These are phyloP conservation scores for Colletotrichum endophyticum DNA, from an alignment of 2,329 filamentous ascomycete species.

Conservation along the genomic window DNA sequence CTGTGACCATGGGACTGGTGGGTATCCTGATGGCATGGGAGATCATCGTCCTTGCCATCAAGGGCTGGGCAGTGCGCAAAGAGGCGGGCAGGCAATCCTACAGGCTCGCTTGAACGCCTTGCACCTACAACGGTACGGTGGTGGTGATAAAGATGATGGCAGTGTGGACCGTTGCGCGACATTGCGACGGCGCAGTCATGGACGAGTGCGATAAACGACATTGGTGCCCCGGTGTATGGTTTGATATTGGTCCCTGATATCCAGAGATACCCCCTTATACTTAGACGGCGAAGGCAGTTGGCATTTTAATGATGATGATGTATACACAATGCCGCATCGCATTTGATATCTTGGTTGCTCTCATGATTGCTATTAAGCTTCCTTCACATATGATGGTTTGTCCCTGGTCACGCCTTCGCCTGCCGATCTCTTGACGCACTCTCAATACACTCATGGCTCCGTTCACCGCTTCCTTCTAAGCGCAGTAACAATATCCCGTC, in stretches of 20 bases:
- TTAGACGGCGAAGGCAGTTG: not conserved
- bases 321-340: not conserved
- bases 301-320: not conserved
- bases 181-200: not conserved
- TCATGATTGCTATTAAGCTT: not conserved
- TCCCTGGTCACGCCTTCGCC: not conserved
- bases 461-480: not conserved
- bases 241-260: not conserved
- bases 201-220: not conserved
- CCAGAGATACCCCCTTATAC: conserved; percentile 11
- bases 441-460: not conserved
- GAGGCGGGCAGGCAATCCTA: conserved; percentile 33
- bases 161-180: not conserved
- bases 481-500: not conserved
- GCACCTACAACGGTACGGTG: not conserved
- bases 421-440: not conserved
- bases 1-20: conserved; percentile 82
- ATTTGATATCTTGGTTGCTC: not conserved
- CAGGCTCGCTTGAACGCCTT: not conserved
- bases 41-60: conserved; percentile 78
- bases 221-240: not conserved
- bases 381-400: not conserved
- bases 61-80: conserved; percentile 77
- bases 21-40: conserved; percentile 87
- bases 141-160: not conserved